Evolutionary conservation across 2,329 filamentous ascomycete genomes (phyloP), one percentile per base, ranked within the genome.

Genomic region (Penicillium hesseltinei): DNA sequence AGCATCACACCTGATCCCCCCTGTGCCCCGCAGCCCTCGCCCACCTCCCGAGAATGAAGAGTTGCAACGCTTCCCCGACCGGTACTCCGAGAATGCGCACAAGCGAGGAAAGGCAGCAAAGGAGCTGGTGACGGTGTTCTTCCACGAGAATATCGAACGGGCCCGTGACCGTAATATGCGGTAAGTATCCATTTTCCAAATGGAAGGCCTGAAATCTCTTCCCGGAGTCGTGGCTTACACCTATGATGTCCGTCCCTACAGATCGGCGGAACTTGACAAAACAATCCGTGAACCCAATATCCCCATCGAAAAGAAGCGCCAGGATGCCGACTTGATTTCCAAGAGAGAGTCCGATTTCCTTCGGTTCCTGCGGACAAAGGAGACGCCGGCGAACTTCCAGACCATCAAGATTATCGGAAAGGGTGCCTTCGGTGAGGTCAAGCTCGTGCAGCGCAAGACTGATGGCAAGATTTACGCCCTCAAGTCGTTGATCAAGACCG

Each of bases 391-490:
- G 66, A 97, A 97, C 79, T 99, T 97, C 82, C 86, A 87, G 63
- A 97, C 93, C 1, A 84, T 97, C 77, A 97, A 97, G 82, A 93
- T 97, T 67, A 99, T 99, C 68, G 94, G 94, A 71, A 99, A 99
- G 82, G 94, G 94, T 77, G 94, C 94, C 15, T 99, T 99, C 71
- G 94, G 94, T 74, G 94, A 99, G 77, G 94, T 99, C 69, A 96
- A 96, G 79, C 83, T 99, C 61, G 94, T 99, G 57, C 92, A 96
- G 79, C 91, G 96, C 79, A 96, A 92, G 82, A 87, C 90, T 52
- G 94, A 97, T 70, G 91, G 91, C 77, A 96, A 96, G 78, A 92
- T 99, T 63, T 99, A 97, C 70, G 94, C 94, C 59, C 89, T 99
- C 82, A 99, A 99, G 81, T 97, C 93, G 45, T 82, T 99, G 66